Conservation (phyloP, 225 moss, liverwort and hornwort genomes). For the Takakia lepidozioides region DNA sequence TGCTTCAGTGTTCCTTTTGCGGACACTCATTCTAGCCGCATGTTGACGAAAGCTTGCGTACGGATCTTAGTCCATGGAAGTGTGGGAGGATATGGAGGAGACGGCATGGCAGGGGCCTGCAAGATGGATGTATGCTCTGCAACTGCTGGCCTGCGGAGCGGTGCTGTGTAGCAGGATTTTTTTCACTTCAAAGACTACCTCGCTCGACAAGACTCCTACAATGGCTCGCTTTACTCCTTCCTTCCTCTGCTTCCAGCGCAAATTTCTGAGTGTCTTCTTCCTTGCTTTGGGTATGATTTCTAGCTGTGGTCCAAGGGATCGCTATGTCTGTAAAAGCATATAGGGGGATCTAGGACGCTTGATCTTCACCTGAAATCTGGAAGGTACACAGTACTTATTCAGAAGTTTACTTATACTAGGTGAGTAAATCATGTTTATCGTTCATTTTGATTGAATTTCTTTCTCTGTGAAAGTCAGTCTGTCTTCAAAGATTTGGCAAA, state of each 20-base stretch:
- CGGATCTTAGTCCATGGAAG: too few species aligned
- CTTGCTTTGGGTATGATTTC: constrained; percentile 35
- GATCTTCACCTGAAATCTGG: neutral
- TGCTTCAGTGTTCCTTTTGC: too few species aligned
- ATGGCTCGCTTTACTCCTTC: constrained; percentile 30
- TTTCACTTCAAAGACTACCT: constrained; percentile 13
- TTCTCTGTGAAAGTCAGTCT: neutral
- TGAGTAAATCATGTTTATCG: neutral
- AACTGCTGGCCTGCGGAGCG: constrained; percentile 29
- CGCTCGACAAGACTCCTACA: constrained; percentile 23
- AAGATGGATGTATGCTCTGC: constrained; percentile 45
- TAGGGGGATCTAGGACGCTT: neutral
- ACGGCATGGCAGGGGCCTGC: constrained; percentile 27
- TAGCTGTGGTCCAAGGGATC: neutral
- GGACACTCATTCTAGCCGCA: too few species aligned
- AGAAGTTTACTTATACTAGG: neutral
- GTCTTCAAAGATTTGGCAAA: too few species aligned
- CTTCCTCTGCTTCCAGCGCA: constrained; percentile 46
- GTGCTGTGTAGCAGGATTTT: constrained; percentile 31
- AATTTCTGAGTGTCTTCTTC: constrained; percentile 52
- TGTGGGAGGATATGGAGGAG: constrained; percentile 9
- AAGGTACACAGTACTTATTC: neutral
- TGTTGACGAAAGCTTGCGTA: too few species aligned
- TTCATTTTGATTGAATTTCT: neutral
- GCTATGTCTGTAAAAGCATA: neutral